These are phyloP conservation scores for Tagetes erecta DNA, from an alignment of 129 eudicot genomes.

Conservation along the genomic window DNA sequence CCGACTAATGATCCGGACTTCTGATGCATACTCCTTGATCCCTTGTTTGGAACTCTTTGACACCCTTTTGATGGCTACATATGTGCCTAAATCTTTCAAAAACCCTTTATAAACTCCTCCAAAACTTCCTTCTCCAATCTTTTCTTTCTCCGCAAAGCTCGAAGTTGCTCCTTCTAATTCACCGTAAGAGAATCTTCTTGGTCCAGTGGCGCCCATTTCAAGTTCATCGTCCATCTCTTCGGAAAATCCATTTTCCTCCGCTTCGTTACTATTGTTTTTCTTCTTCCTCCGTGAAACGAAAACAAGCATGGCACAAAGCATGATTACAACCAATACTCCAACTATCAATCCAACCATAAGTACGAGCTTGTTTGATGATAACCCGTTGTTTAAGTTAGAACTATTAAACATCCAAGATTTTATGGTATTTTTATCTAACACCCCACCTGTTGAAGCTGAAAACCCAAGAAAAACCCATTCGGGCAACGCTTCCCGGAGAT, in stretches of 20 bases:
- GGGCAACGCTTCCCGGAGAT: constrained; percentile 31
- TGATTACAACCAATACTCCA: not conserved
- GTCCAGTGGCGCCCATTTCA: constrained; percentile 12
- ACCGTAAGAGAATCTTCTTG: constrained; percentile 31
- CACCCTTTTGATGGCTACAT: constrained; percentile 42
- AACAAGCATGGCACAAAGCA: not conserved
- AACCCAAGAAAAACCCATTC: constrained; percentile 42
- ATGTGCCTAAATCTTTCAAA: not conserved
- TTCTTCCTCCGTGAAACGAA: constrained; percentile 26
- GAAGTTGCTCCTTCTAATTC: constrained; percentile 31
- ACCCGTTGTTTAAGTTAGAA: constrained; percentile 10
- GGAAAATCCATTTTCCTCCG: not conserved
- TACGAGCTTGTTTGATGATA: not conserved
- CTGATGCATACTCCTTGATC: constrained; percentile 44
- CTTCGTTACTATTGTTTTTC: not conserved
- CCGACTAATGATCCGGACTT: constrained; percentile 39
- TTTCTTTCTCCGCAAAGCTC: constrained; percentile 25
- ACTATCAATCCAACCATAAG: constrained; percentile 20
- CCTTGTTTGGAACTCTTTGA: constrained; percentile 41
- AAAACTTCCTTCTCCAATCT: constrained; percentile 50
- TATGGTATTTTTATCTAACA: constrained; percentile 19
- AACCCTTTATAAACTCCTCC: constrained; percentile 43
- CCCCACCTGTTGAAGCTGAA: constrained; percentile 33
- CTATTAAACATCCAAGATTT: constrained; percentile 42
- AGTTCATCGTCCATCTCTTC: constrained; percentile 30